These are phyloP conservation scores for Metroxylon sagu DNA, from an alignment of 176 grass and related monocot genomes.

Conservation along the genomic window DNA sequence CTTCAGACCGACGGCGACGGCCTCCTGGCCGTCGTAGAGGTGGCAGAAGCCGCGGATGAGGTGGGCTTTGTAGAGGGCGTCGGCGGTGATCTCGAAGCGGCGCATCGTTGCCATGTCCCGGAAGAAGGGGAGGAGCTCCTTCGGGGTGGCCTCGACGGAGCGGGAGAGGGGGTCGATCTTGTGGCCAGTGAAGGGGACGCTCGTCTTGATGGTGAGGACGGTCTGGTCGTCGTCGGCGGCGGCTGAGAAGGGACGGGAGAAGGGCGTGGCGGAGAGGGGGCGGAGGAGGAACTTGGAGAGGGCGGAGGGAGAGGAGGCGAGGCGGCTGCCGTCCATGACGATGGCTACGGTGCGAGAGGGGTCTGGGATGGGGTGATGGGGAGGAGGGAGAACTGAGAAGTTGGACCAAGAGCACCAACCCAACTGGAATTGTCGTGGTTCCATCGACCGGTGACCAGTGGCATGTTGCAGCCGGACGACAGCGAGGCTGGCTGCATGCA, in stretches of 20 bases:
- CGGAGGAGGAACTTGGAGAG: neutral
- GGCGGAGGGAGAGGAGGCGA: slow-evolving; percentile 15
- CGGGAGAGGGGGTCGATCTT: slow-evolving; percentile 42
- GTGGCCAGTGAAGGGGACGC: slow-evolving; percentile 50
- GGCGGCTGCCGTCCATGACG: slow-evolving; percentile 25
- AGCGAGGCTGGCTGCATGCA: too few relatives aligned
- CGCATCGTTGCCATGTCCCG: slow-evolving; percentile 70
- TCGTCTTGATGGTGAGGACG: slow-evolving; percentile 50
- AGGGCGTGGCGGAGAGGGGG: slow-evolving; percentile 24
- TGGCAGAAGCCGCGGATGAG: slow-evolving; percentile 97
- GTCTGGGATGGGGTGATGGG: neutral
- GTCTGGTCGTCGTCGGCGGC: slow-evolving; percentile 30
- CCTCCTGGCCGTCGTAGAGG: slow-evolving; percentile 93
- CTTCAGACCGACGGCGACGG: slow-evolving; percentile 71
- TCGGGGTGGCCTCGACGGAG: slow-evolving; percentile 14
- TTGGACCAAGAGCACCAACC: too few relatives aligned
- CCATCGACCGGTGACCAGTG: too few relatives aligned
- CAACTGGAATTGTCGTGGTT: too few relatives aligned
- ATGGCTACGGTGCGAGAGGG: neutral
- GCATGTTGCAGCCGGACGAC: too few relatives aligned
- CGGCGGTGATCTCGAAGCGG: slow-evolving; percentile 72
- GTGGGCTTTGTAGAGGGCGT: slow-evolving; percentile 94
- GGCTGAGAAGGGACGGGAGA: slow-evolving; percentile 25
- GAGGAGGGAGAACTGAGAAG: too few relatives aligned
- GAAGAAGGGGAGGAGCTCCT: slow-evolving; percentile 51